Conservation (phyloP, 106 monocot species). For the Phalaenopsis equestris region DNA sequence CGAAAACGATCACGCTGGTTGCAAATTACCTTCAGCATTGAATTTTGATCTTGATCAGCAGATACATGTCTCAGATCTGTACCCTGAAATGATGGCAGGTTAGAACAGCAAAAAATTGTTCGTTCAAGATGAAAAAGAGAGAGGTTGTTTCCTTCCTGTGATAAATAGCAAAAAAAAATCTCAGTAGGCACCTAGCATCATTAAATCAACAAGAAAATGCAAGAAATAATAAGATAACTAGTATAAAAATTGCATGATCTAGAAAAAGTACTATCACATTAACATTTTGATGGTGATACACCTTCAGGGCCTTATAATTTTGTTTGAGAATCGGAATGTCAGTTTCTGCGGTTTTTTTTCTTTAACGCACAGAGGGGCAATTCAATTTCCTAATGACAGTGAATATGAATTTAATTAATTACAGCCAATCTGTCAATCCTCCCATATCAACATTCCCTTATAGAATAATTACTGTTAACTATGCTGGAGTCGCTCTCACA, state of each 20-base stretch:
- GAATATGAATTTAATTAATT: too few species aligned
- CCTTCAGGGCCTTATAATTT: not conserved
- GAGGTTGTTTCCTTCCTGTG: not conserved
- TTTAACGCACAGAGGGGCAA: too few species aligned
- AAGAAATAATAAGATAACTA: not conserved
- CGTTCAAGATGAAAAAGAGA: not conserved
- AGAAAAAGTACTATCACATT: too few species aligned
- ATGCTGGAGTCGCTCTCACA: too few species aligned
- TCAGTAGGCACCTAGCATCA: too few species aligned
- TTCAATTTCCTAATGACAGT: too few species aligned
- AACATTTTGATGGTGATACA: not conserved
- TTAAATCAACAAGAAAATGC: not conserved
- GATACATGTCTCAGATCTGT: conserved; percentile 53
- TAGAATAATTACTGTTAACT: too few species aligned
- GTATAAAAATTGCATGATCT: not conserved
- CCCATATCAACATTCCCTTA: too few species aligned
- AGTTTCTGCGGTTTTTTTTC: too few species aligned
- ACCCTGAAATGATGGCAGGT: conserved; percentile 31
- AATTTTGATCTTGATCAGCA: conserved; percentile 89
- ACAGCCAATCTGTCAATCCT: too few species aligned
- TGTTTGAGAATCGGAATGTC: too few species aligned
- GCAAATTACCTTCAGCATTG: conserved; percentile 99
- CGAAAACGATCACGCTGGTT: conserved; percentile 93
- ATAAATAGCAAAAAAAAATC: too few species aligned
- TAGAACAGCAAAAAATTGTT: conserved; percentile 1